phyloP scores from a whole-genome alignment of 2,329 filamentous ascomycete genomes.

The Tothia fuscella region DNA sequence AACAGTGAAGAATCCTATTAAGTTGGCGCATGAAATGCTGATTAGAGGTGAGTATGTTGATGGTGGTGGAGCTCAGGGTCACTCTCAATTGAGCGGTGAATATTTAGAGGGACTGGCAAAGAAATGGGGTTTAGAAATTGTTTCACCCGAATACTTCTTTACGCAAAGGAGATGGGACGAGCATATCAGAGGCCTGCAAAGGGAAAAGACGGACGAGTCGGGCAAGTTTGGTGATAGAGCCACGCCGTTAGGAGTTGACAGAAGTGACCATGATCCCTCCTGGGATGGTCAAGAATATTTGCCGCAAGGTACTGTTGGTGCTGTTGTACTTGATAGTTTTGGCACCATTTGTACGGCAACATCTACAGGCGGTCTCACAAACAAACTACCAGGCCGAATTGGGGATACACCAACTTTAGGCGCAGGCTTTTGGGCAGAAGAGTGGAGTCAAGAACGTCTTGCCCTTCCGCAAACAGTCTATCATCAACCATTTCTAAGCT shows the following conservation, averaged over 20 bases:
- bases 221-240: slow-evolving; percentile 27
- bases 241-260: not conserved
- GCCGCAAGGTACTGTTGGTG: slow-evolving; percentile 74
- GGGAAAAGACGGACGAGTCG: too few species aligned
- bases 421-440: slow-evolving; percentile 82
- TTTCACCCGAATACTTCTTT: slow-evolving; percentile 63
- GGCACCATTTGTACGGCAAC: slow-evolving; percentile 60
- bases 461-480: too few species aligned
- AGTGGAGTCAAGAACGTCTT: slow-evolving; percentile 52
- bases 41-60: slow-evolving; percentile 52
- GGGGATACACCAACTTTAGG: slow-evolving; percentile 78
- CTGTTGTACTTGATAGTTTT: slow-evolving; percentile 65
- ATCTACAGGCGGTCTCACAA: slow-evolving; percentile 68
- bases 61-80: slow-evolving; percentile 49
- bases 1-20: slow-evolving; percentile 68
- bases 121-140: slow-evolving; percentile 58
- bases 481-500: too few species aligned
- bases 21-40: slow-evolving; percentile 59
- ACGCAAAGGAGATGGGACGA: slow-evolving; percentile 70
- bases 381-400: slow-evolving; percentile 74
- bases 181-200: slow-evolving; percentile 49
- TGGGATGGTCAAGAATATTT: slow-evolving; percentile 56
- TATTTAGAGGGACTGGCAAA: slow-evolving; percentile 58
- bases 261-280: slow-evolving; percentile 21
- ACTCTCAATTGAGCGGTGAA: slow-evolving; percentile 56